Base-by-base conservation (phyloP, 2,329 filamentous ascomycete species). In the Gaeumannomyces tritici region DNA sequence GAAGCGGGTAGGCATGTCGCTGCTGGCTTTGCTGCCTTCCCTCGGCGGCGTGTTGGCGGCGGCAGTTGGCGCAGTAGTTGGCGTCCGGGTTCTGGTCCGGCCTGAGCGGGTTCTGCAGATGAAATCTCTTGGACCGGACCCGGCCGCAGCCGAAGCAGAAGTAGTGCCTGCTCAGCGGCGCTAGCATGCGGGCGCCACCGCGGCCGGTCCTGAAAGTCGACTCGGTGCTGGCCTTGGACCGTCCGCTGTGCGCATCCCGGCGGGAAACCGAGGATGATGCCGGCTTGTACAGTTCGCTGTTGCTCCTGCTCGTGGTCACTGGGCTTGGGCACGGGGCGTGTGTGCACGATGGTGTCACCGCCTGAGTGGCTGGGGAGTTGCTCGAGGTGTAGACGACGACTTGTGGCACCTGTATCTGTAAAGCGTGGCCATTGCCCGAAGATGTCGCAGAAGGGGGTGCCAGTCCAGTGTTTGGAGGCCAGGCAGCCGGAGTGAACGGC, bases 81-180 rank as follows among this genome's bases (percentile, higher is more conserved):
- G 70, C 63, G n/a, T 65, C 61, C 18, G 77, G 66, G 71, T 72
- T 65, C 56, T 71, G 64, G 57, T 70, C 67, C 57, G 67, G 64
- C 64, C 67, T 64, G 55, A 76, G 64, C 6, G 73, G 69, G 60
- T 76, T 68, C 8, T 71, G 66, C 55, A 69, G 60, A 55, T 79
- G 76, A 57, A 76, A 79, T 13, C 67, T 69, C 29, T 69, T 69
- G 6, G 78, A 80, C 56, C 78, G 72, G 7, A 74, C 68, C 27
- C 70, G 72, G 27, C 75, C 74, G 62, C 78, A 80, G 29, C 72
- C 68, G 55, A 72, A 76, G 67, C 80, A 83, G 26, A 80, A 74
- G 61, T 79, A 61, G 77, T 27, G 42, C 47, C 42, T 57, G 62
- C n/a, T 57, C 54, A 61, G 31, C n/a, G 60, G 60, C 21, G 31